A percentile compares a stretch with the other conserved stretches of the same genome.
Evolutionary conservation across 495 filamentous ascomycete genomes (phyloP).

Genomic region (Thozetella sp.): DNA sequence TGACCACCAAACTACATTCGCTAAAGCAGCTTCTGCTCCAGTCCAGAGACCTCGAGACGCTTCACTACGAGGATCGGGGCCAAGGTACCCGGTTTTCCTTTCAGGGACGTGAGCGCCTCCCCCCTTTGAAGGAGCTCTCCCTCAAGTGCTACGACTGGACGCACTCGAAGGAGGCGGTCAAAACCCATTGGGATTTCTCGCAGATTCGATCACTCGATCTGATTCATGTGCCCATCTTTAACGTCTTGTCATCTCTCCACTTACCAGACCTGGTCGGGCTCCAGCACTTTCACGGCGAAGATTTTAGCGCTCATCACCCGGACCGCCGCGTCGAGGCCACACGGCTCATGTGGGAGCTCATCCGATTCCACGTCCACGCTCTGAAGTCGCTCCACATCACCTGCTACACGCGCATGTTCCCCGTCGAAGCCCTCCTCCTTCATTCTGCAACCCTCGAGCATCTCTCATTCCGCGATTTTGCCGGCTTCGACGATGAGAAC

Average conservation of each 20-base stretch:
- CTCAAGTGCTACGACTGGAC: slow-evolving; percentile 34
- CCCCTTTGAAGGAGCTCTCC: slow-evolving; percentile 24
- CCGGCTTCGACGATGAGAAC: slow-evolving; percentile 22
- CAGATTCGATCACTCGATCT: slow-evolving; percentile 21
- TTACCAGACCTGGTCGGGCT: slow-evolving; percentile 17
- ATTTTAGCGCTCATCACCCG: slow-evolving; percentile 18
- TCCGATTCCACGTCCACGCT: slow-evolving; percentile 16
- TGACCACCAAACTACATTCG: slow-evolving; percentile 19
- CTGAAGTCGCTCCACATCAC: slow-evolving; percentile 19
- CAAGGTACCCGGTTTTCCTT: slow-evolving; percentile 27
- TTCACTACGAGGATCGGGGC: slow-evolving; percentile 25
- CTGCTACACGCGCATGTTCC: slow-evolving; percentile 19
- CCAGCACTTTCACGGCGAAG: slow-evolving; percentile 20
- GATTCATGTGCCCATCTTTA: slow-evolving; percentile 23
- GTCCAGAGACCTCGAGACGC: slow-evolving; percentile 15
- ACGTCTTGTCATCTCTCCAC: slow-evolving; percentile 24
- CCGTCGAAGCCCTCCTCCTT: slow-evolving; percentile 15
- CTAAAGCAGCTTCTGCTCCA: slow-evolving; percentile 26
- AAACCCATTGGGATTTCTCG: slow-evolving; percentile 31
- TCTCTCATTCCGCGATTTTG: slow-evolving; percentile 26
- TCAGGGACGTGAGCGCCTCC: slow-evolving; percentile 22
- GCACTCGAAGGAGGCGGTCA: slow-evolving; percentile 16
- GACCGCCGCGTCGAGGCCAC: slow-evolving; percentile 19
- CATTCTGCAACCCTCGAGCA: slow-evolving; percentile 18
- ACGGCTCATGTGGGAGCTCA: slow-evolving; percentile 13